phyloP scores from a whole-genome alignment of 1,284 basidiomycete species.

The Phylloboletellus chloephorus region DNA sequence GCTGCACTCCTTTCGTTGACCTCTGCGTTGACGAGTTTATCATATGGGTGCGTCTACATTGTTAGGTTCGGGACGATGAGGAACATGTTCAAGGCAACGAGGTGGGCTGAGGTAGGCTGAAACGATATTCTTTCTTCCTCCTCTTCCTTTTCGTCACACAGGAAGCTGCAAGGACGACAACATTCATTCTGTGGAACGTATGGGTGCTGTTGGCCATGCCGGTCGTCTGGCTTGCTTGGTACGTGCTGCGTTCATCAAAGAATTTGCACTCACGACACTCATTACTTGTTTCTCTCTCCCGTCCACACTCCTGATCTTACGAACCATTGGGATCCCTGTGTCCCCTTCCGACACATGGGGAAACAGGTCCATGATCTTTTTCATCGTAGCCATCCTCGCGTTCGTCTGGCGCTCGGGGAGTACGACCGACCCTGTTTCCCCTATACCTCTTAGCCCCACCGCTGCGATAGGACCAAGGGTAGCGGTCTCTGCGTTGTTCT shows the following conservation, averaged over 20 bases:
- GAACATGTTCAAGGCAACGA: slow-evolving; percentile 67
- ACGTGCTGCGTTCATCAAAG: slow-evolving; percentile 8
- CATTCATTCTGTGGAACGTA: slow-evolving; percentile 70
- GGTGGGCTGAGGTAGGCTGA: slow-evolving; percentile 63
- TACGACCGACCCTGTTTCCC: slow-evolving; percentile 38
- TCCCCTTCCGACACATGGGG: background rate
- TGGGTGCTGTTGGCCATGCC: slow-evolving; percentile 76
- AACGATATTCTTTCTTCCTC: background rate
- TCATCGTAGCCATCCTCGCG: slow-evolving; percentile 60
- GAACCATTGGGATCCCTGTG: background rate
- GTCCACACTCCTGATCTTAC: background rate
- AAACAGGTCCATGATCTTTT: slow-evolving; percentile 61
- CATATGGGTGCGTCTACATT: slow-evolving; percentile 73
- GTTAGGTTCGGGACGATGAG: slow-evolving; percentile 74
- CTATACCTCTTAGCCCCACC: slow-evolving; percentile 23
- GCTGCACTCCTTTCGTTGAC: slow-evolving; percentile 62
- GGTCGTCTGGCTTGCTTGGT: slow-evolving; percentile 71
- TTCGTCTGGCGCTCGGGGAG: slow-evolving; percentile 71
- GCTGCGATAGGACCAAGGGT: slow-evolving; percentile 51
- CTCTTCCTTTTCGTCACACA: slow-evolving; percentile 22
- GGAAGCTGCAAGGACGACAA: slow-evolving; percentile 64
- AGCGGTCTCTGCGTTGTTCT: slow-evolving; percentile 49
- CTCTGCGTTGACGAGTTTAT: slow-evolving; percentile 67
- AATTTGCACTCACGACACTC: background rate
- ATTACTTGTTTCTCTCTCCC: slow-evolving; percentile 1